Evolutionary conservation across 2,329 filamentous ascomycete species (phyloP).

Genomic region (Colletotrichum sp.): DNA sequence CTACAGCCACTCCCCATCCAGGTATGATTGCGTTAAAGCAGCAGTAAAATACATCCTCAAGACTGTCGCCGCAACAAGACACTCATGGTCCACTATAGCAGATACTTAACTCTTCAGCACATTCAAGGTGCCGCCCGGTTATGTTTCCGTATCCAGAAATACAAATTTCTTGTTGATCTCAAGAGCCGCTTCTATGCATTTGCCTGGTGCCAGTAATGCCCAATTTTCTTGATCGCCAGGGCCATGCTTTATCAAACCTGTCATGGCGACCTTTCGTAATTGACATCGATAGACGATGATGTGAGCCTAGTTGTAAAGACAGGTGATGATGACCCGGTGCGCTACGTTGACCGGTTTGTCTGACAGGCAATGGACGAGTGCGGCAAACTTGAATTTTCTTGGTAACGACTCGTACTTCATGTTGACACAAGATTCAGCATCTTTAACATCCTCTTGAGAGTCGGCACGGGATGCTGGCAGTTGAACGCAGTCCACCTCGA

Average conservation of each 20-base stretch:
- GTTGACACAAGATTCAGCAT: too few relatives aligned
- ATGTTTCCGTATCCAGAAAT: fast-evolving
- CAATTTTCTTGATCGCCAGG: too few relatives aligned
- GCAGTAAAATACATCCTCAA: too few relatives aligned
- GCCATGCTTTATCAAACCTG: too few relatives aligned
- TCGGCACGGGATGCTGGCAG: fast-evolving
- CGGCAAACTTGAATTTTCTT: fast-evolving
- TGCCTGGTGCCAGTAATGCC: fast-evolving
- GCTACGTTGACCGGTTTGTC: not conserved
- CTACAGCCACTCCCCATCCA: too few relatives aligned
- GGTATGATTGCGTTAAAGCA: too few relatives aligned
- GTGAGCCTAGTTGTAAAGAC: fast-evolving
- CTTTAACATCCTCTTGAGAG: too few relatives aligned
- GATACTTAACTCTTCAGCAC: fast-evolving
- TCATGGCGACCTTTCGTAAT: too few relatives aligned
- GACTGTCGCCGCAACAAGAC: too few relatives aligned
- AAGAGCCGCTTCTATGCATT: fast-evolving
- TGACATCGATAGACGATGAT: fast-evolving
- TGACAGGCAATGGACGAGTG: not conserved
- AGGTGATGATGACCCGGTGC: not conserved
- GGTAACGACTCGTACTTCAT: not conserved
- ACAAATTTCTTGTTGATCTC: fast-evolving
- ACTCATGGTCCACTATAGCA: fast-evolving
- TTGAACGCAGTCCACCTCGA: fast-evolving
- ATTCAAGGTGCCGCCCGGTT: not conserved